A percentile compares a stretch with the other conserved stretches of the same genome.
phyloP scores from a whole-genome alignment of 2,329 filamentous ascomycete species.

The Talaromyces sp. region DNA sequence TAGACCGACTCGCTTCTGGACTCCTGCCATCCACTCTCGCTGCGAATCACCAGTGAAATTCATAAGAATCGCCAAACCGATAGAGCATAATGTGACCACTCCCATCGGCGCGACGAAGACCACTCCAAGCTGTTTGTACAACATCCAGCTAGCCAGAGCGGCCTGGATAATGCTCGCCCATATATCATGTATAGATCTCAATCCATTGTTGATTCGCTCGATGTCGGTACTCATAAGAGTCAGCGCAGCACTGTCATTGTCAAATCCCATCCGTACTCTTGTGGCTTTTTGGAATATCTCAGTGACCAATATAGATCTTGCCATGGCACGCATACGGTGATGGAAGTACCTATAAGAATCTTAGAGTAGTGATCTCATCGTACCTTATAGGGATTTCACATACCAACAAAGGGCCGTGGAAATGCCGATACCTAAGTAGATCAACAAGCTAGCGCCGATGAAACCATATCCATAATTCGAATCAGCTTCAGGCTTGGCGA shows the following conservation, averaged over 20 bases:
- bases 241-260: conserved; percentile 36
- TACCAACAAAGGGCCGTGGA: conserved; percentile 42
- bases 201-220: conserved; percentile 42
- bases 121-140: conserved; percentile 40
- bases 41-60: conserved; percentile 24
- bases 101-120: conserved; percentile 44
- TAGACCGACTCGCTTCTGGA: conserved; percentile 13
- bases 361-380: not conserved
- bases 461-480: conserved; percentile 42
- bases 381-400: not conserved
- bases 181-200: conserved; percentile 43
- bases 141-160: conserved; percentile 44
- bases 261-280: conserved; percentile 29
- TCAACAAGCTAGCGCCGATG: conserved; percentile 43
- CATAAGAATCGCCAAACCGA: conserved; percentile 22
- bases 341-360: conserved; percentile 1
- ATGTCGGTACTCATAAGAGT: conserved; percentile 48
- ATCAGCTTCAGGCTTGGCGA: conserved; percentile 27
- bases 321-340: conserved; percentile 10
- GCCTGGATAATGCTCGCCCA: conserved; percentile 47
- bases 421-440: conserved; percentile 43
- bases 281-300: conserved; percentile 23
- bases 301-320: conserved; percentile 9
- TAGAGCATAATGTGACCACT: conserved; percentile 20
- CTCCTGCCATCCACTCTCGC: conserved; percentile 8